Conservation (phyloP, 345 rosid genomes). For the Populus tremula region DNA sequence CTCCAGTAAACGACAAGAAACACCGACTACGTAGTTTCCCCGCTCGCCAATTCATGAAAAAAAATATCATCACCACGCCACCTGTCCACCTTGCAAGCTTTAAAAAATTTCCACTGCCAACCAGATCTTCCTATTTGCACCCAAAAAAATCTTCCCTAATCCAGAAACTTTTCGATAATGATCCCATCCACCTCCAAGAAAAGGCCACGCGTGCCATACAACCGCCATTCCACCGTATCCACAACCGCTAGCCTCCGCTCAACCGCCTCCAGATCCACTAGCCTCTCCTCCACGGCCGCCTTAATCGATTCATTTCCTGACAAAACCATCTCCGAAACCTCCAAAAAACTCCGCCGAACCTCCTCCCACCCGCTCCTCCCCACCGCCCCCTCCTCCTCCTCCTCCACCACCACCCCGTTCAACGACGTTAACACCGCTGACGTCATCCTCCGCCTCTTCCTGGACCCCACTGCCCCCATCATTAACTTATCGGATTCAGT, state of each 20-base stretch:
- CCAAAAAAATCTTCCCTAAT: neutral
- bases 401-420: slow-evolving; percentile 21
- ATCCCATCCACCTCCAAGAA: slow-evolving; percentile 33
- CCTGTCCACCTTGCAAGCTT: neutral
- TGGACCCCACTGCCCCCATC: slow-evolving; percentile 21
- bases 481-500: slow-evolving; percentile 8
- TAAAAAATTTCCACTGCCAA: neutral
- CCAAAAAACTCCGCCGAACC: slow-evolving; percentile 40
- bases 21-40: too few species aligned
- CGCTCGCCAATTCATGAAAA: too few species aligned
- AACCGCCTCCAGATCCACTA: slow-evolving; percentile 1
- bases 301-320: slow-evolving; percentile 16
- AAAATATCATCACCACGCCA: neutral
- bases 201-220: slow-evolving; percentile 35
- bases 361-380: slow-evolving; percentile 28
- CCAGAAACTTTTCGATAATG: slow-evolving; percentile 1
- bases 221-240: slow-evolving; percentile 21
- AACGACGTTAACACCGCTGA: slow-evolving; percentile 49
- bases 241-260: neutral
- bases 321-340: slow-evolving; percentile 21
- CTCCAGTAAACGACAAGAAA: too few species aligned
- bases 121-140: neutral
- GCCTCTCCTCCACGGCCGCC: slow-evolving; percentile 30
- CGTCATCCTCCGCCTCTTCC: slow-evolving; percentile 41
- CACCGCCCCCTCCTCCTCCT: slow-evolving; percentile 5